Evolutionary conservation across 768 basidiomycete genomes (phyloP), one percentile per base, ranked within the genome.

Genomic region (Auriscalpium orientale): DNA sequence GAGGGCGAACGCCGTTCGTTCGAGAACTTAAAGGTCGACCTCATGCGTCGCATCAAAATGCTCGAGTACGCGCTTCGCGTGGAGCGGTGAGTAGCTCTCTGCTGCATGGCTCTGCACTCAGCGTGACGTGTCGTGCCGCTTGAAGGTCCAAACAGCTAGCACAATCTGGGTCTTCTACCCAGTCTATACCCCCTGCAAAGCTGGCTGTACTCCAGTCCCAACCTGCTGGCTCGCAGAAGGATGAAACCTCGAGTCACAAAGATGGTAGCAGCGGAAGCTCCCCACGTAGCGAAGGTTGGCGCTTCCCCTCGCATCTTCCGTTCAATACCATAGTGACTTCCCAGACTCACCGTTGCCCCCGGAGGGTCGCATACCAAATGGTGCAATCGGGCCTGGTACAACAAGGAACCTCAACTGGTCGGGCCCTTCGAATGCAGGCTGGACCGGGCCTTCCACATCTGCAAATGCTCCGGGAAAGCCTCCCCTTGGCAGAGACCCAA

Each of bases 11-110:
- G 94, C 56, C 83, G 95, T 60, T 97, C 94, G 0, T 95, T 95
- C 64, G 97, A 99, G 72, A 98, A 98, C 70, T 84, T 95, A 59
- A 92, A 97, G 72, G 80, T 94, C 59, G 97, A 98, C 73, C 79
- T 98, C 36, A 87, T 95, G 81, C 84, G 95, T 58, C 84, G 97
- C 57, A 97, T 98, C 63, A 97, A 97, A 82, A 97, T 99, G 95
- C 83, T 99, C 51, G 97, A 99, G 73, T 98, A 93, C 71, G 97
- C 95, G 43, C 77, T 99, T 49, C 85, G 93, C 48, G 85, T 95
- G 76, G 97, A 99, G 75, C 85, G 97, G 95, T 97, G 60, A 66
- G 82, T 76, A n/a, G 58, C 55, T 56, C 40, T 58, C 48, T 56
- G 53, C 54, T 54, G 28, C 57, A 43, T 56, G 46, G 55, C 28